phyloP scores from a whole-genome alignment of 2,329 filamentous ascomycete genomes.

The Aspergillus neoniger region DNA sequence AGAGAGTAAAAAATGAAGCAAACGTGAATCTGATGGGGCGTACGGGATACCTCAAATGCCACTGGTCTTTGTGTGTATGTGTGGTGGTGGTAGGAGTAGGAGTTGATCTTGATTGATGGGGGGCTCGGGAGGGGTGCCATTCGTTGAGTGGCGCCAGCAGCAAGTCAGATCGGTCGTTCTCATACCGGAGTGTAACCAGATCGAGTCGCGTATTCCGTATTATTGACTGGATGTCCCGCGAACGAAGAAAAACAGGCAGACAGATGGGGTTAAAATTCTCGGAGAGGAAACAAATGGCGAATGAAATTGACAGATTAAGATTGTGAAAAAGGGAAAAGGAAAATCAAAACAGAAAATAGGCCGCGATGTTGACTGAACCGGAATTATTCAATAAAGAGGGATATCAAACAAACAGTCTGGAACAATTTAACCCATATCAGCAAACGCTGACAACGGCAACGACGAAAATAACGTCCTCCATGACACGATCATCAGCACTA shows the following conservation, averaged over 20 bases:
- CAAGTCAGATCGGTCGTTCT: constrained; percentile 28
- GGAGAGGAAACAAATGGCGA: neutral
- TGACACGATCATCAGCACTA: constrained; percentile 2
- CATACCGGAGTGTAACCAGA: constrained; percentile 27
- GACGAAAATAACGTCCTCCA: neutral
- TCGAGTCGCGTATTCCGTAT: constrained; percentile 21
- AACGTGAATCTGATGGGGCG: neutral
- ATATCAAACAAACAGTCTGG: constrained; percentile 2
- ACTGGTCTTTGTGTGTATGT: neutral
- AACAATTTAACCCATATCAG: neutral
- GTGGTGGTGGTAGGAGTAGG: neutral
- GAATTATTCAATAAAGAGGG: neutral
- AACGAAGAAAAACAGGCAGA: neutral
- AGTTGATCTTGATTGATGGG: constrained; percentile 19
- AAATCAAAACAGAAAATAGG: neutral
- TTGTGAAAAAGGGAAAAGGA: neutral
- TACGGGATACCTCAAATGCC: neutral
- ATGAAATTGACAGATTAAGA: neutral
- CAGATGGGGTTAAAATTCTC: neutral
- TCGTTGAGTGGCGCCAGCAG: constrained; percentile 24
- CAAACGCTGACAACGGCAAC: neutral
- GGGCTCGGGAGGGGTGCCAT: constrained; percentile 20
- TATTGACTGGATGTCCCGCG: neutral
- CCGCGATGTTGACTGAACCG: neutral
- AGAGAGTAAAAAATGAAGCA: neutral